phyloP scores from a whole-genome alignment of 2,329 filamentous ascomycete species.

The Penicillium psychrosexuale region DNA sequence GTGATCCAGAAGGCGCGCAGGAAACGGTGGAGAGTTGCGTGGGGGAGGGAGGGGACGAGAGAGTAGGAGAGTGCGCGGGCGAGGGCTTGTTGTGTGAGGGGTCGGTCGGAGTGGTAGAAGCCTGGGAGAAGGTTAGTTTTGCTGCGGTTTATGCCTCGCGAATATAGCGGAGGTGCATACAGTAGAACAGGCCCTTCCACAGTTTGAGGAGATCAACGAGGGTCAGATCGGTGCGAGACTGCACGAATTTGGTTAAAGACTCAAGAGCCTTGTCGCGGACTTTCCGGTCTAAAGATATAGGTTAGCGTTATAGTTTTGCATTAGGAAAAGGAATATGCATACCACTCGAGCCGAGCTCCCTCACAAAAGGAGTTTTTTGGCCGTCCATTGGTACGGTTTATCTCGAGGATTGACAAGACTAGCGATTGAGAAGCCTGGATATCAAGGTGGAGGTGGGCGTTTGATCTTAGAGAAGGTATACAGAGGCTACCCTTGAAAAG shows the following conservation, averaged over 20 bases:
- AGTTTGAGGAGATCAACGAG: conserved; percentile 76
- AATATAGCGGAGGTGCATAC: conserved; percentile 38
- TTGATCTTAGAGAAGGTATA: conserved; percentile 1
- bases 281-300: conserved; percentile 62
- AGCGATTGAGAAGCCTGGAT: conserved; percentile 2
- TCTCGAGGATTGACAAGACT: conserved; percentile 8
- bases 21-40: conserved; percentile 45
- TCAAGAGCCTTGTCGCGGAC: conserved; percentile 72
- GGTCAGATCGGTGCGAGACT: conserved; percentile 59
- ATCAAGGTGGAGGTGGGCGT: not conserved
- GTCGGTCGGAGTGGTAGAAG: conserved; percentile 90
- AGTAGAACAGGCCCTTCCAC: conserved; percentile 93
- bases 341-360: conserved; percentile 82
- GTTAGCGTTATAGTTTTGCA: conserved; percentile 4
- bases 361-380: conserved; percentile 67
- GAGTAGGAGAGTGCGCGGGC: conserved; percentile 68
- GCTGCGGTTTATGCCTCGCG: not conserved
- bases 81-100: conserved; percentile 80
- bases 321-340: not conserved
- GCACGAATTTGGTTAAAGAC: conserved; percentile 75
- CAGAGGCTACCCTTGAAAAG: not conserved
- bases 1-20: conserved; percentile 69
- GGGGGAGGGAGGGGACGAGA: conserved; percentile 61
- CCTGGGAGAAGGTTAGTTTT: conserved; percentile 44
- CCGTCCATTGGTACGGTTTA: conserved; percentile 33